phyloP scores from a whole-genome alignment of 129 eudicot genomes.

The Heracleum sosnowskyi region DNA sequence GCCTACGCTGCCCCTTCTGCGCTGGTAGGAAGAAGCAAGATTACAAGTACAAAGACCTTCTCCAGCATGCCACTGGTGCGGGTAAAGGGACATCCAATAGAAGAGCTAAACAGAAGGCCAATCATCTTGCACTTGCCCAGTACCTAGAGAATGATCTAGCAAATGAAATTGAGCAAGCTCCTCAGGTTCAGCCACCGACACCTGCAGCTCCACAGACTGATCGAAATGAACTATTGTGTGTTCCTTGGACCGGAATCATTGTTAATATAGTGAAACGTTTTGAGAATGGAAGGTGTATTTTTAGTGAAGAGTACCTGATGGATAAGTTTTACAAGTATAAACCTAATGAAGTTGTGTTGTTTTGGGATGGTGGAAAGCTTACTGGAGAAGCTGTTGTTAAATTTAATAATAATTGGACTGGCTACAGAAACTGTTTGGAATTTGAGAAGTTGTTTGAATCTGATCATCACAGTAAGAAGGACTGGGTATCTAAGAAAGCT shows the following conservation, averaged over 20 bases:
- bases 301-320: conserved; percentile 42
- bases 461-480: conserved; percentile 47
- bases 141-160: conserved; percentile 60
- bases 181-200: conserved; percentile 18
- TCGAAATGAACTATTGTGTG: conserved; percentile 42
- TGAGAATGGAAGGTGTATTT: conserved; percentile 20
- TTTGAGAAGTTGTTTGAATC: conserved; percentile 79
- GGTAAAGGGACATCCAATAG: conserved; percentile 77
- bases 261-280: conserved; percentile 43
- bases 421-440: conserved; percentile 69
- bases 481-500: conserved; percentile 42
- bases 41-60: conserved; percentile 71
- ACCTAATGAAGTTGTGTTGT: conserved; percentile 48
- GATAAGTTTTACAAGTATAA: conserved; percentile 46
- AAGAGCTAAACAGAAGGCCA: conserved; percentile 77
- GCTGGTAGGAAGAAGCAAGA: conserved; percentile 95
- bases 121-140: conserved; percentile 66
- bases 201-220: conserved; percentile 33
- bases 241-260: conserved; percentile 87
- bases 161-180: conserved; percentile 36
- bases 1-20: conserved; percentile 86
- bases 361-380: conserved; percentile 33
- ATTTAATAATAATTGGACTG: conserved; percentile 69
- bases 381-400: conserved; percentile 43
- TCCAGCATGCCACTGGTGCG: conserved; percentile 81